phyloP scores from a whole-genome alignment of 345 rosid species.

The Punica granatum region DNA sequence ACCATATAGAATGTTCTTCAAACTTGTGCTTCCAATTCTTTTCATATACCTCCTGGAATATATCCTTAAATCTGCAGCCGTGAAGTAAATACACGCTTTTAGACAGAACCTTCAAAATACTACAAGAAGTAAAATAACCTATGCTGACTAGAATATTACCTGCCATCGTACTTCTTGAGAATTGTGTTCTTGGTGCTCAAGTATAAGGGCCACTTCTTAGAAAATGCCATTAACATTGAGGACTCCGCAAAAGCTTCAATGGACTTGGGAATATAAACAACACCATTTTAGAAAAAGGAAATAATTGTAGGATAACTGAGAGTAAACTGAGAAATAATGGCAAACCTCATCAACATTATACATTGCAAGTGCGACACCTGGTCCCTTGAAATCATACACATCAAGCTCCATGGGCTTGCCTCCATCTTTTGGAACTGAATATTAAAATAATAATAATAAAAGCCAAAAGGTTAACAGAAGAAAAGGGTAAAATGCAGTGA shows the following conservation, averaged over 20 bases:
- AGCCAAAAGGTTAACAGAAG: constrained; percentile 9
- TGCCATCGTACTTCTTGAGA: constrained; percentile 96
- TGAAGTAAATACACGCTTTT: constrained; percentile 9
- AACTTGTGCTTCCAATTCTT: constrained; percentile 87
- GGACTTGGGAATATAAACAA: constrained; percentile 42
- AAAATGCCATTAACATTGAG: constrained; percentile 75
- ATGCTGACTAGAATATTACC: constrained; percentile 27
- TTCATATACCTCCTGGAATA: constrained; percentile 91
- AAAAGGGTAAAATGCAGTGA: constrained; percentile 1
- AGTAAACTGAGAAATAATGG: constrained; percentile 10
- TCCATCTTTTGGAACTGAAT: constrained; percentile 72
- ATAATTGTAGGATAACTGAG: neutral
- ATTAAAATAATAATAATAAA: constrained; percentile 8
- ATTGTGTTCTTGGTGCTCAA: constrained; percentile 97
- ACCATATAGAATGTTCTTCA: constrained; percentile 91
- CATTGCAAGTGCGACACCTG: constrained; percentile 95
- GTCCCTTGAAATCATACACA: constrained; percentile 77
- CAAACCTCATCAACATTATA: constrained; percentile 91
- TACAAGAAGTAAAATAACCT: neutral
- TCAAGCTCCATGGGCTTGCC: constrained; percentile 55
- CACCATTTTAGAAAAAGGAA: neutral
- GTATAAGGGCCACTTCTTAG: constrained; percentile 95
- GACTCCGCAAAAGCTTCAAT: constrained; percentile 91
- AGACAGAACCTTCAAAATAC: neutral
- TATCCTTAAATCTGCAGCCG: constrained; percentile 77